Conservation (phyloP, 768 basidiomycete species). For the Agrocybe pediades region DNA sequence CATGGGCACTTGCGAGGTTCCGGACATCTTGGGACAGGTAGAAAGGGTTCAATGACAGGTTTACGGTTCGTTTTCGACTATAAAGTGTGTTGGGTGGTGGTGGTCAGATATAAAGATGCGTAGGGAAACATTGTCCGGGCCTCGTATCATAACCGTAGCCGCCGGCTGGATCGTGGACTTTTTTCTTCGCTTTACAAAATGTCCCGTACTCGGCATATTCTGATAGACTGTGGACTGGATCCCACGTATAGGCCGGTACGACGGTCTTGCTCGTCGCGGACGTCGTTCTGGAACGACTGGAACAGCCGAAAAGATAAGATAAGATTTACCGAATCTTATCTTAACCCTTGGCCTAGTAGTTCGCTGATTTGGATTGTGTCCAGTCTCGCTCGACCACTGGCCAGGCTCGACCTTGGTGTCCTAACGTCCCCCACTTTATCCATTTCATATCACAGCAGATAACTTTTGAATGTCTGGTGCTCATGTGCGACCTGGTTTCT, state of each 20-base stretch:
- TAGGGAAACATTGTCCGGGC: not conserved
- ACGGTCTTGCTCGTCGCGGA: not conserved
- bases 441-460: no score
- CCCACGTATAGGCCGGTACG: not conserved
- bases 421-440: no score
- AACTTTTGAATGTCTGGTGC: no score
- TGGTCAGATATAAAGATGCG: conserved; percentile 13
- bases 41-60: not conserved
- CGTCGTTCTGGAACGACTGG: not conserved
- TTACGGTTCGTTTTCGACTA: not conserved
- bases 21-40: conserved; percentile 14
- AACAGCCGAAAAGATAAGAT: no score
- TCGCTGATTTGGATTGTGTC: no score
- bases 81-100: conserved; percentile 3
- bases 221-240: not conserved
- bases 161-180: conserved; percentile 5
- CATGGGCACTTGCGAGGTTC: conserved; percentile 48
- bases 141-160: conserved; percentile 3
- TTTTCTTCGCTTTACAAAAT: not conserved
- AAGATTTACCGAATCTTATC: no score
- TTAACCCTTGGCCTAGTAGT: no score
- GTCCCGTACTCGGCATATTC: not conserved
- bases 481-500: no score
- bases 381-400: no score
- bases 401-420: no score